Evolutionary conservation across 163 green algal species (phyloP), one percentile per base, ranked within the genome.

Genomic region (Chlorella variabilis): DNA sequence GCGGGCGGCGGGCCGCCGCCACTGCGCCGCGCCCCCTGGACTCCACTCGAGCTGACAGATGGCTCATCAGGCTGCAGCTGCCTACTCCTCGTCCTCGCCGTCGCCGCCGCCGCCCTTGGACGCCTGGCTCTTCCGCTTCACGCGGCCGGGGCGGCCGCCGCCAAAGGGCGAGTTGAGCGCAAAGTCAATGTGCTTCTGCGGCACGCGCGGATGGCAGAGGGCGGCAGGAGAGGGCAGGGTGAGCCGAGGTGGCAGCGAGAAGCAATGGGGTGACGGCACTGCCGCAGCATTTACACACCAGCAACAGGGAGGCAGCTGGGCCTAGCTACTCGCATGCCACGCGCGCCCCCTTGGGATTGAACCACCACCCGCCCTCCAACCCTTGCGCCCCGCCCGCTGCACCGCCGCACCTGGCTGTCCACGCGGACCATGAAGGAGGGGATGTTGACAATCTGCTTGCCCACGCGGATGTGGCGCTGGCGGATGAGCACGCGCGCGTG

Each of bases 161-260:
- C 97, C 96, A 89, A 99, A 98, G 87, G 97, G 96, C 67, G 87
- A 95, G 85, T 96, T 97, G 68, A 99, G 91, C 27, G 95, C 91
- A 88, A 99, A 99, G 94, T 99, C 97, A 84, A 99, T 98, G 93
- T 99, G 97, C 95, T 99, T 99, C 94, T 99, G 96, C 67, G n/a
- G 41, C n/a, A 48, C 39, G 11, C 4, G 41, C 45, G 13, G n/a
- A 3, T n/a, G 5, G 41, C 9, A 31, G 41, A 42, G 41, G 0
- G 63, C 8, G 1, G 63, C 3, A 38, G 38, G 33, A 23, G 6
- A 23, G 0, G 15, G 66, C 36, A n/a, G n/a, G n/a, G n/a, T n/a
- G n/a, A n/a, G n/a, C n/a, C n/a, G n/a, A n/a, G n/a, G n/a, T n/a
- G n/a, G n/a, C n/a, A n/a, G n/a, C n/a, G n/a, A n/a, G n/a, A n/a